These are phyloP conservation scores for Cytospora leucostoma DNA, from an alignment of 2,329 filamentous ascomycete genomes.

Conservation along the genomic window DNA sequence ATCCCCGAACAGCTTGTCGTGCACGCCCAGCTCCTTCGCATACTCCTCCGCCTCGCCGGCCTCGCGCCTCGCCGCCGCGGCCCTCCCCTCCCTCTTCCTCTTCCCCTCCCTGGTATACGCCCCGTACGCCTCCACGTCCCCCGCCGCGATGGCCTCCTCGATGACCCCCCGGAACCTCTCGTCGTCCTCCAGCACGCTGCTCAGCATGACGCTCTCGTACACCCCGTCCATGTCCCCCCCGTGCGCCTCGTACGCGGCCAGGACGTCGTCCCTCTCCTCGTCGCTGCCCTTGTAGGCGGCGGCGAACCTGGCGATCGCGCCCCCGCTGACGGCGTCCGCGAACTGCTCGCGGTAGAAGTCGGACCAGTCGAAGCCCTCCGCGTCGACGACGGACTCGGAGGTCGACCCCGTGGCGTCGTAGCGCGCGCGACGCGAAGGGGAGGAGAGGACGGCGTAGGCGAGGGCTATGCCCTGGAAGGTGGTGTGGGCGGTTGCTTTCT, in stretches of 20 bases:
- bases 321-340: constrained; percentile 70
- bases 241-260: constrained; percentile 71
- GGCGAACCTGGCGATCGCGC: constrained; percentile 75
- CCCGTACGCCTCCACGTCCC: constrained; percentile 66
- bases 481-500: constrained; percentile 72
- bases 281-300: constrained; percentile 80
- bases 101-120: constrained; percentile 75
- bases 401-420: constrained; percentile 93
- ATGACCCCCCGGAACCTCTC: constrained; percentile 80
- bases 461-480: constrained; percentile 91
- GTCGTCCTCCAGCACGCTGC: constrained; percentile 80
- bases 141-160: constrained; percentile 72
- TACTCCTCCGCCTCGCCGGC: constrained; percentile 72
- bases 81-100: constrained; percentile 59
- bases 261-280: constrained; percentile 78
- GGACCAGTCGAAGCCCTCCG: constrained; percentile 84
- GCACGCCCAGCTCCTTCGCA: constrained; percentile 72
- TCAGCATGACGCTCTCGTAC: constrained; percentile 85
- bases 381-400: constrained; percentile 75
- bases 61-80: constrained; percentile 66
- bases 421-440: constrained; percentile 74
- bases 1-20: constrained; percentile 66
- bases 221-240: constrained; percentile 76
- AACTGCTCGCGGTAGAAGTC: constrained; percentile 88
- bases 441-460: constrained; percentile 90